Evolutionary conservation across 2,329 filamentous ascomycete species (phyloP), one percentile per base, ranked within the genome.

Genomic region (Ceratocystis diversiconidia): DNA sequence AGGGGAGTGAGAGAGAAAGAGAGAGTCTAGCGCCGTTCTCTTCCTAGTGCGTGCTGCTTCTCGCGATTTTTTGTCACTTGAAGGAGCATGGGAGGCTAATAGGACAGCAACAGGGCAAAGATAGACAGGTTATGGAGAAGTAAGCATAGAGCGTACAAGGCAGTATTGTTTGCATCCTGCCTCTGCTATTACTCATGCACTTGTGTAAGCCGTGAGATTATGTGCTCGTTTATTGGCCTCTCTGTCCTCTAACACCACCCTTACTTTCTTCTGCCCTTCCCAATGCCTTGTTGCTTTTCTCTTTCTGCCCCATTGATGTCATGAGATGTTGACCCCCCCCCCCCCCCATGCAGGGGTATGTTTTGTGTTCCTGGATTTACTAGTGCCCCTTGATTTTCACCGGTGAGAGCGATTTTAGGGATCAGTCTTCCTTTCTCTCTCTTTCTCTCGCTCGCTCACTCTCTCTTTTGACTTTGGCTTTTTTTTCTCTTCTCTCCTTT

Each of bases 351-450:
- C 52, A 57, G 52, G 52, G 52, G 52, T n/a, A 57, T 57, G 59
- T 22, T 61, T 61, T 61, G 32, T 61, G 59, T 61, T 61, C 59
- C 59, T 61, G 59, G 59, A 22, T 44, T 61, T 60, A n/a, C 59
- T 30, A 28, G 32, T 17, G 41, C n/a, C 32, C 41, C 59, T 61
- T 61, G 30, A 41, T 43, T 61, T 61, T 61, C 32, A 12, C 10
- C 19, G 32, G 22, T 57, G 52, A 57, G 25, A 32, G 25, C 22
- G 52, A 57, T 32, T 57, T 32, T 8, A 19, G 19, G 32, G 10
- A 19, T 28, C 52, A 5, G 25, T 22, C 50, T 55, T 12, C 25
- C 50, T 55, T n/a, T 28, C 50, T 55, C 6, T 48, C 44, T 5
- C 15, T 52, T 36, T 30, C 12, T 28, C 30, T 63, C 22, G 0